Evolutionary conservation across 495 filamentous ascomycete genomes (phyloP).

Genomic region (Schizothecium vesticola): DNA sequence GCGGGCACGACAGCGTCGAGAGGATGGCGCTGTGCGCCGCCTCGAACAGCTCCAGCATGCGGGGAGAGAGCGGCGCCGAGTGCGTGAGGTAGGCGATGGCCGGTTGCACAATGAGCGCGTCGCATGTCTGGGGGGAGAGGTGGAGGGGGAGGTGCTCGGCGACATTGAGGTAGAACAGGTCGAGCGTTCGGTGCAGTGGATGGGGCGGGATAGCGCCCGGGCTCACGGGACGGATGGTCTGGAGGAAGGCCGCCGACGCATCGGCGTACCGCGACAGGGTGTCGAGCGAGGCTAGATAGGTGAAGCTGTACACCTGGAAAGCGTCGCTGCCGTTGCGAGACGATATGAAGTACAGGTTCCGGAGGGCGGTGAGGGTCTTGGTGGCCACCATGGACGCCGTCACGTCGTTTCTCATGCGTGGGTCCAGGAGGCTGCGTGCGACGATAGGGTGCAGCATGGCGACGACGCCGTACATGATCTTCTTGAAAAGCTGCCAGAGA

Average conservation of each 20-base stretch:
- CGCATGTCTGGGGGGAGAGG: conserved; percentile 58
- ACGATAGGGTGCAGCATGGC: conserved; percentile 69
- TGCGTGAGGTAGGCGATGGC: conserved; percentile 73
- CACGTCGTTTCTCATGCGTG: conserved; percentile 34
- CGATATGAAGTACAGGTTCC: conserved; percentile 83
- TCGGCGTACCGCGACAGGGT: conserved; percentile 70
- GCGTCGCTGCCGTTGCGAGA: conserved; percentile 66
- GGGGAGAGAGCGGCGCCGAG: conserved; percentile 33
- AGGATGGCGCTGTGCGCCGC: conserved; percentile 85
- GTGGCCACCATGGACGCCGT: conserved; percentile 67
- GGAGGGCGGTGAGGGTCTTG: conserved; percentile 71
- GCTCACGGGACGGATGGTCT: conserved; percentile 53
- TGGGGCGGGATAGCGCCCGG: conserved; percentile 61
- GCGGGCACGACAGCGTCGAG: conserved; percentile 72
- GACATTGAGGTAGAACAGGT: conserved; percentile 88
- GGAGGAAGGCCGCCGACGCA: conserved; percentile 65
- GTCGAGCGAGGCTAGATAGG: conserved; percentile 83
- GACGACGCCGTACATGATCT: conserved; percentile 72
- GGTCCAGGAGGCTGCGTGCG: conserved; percentile 52
- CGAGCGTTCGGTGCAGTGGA: conserved; percentile 71
- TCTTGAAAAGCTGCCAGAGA: conserved; percentile 79
- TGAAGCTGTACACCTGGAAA: conserved; percentile 78
- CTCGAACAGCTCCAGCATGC: conserved; percentile 72
- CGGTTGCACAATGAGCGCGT: conserved; percentile 67
- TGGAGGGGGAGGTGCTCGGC: conserved; percentile 78